phyloP scores from a whole-genome alignment of 208 protist species.

The Tritrichomonas foetus region DNA sequence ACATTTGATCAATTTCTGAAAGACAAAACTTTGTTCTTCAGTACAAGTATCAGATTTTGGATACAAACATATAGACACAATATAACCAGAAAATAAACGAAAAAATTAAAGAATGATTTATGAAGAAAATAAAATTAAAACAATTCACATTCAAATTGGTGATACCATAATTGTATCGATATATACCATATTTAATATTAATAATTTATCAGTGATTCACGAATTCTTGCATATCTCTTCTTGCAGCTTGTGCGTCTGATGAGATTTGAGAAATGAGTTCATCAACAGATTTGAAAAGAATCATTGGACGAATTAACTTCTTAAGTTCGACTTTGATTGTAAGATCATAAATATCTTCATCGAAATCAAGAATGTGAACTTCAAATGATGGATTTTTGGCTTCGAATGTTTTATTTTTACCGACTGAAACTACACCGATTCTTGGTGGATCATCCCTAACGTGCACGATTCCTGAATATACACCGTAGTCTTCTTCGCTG shows the following conservation, averaged over 20 bases:
- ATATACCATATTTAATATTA: too few relatives aligned
- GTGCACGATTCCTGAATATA: background rate
- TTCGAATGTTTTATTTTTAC: background rate
- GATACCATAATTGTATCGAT: too few relatives aligned
- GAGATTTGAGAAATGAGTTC: background rate
- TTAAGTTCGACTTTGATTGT: background rate
- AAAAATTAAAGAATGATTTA: too few relatives aligned
- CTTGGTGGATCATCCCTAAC: background rate
- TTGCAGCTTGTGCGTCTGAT: background rate
- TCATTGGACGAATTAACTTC: background rate
- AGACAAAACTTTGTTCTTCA: too few relatives aligned
- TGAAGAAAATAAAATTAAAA: too few relatives aligned
- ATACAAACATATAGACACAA: too few relatives aligned
- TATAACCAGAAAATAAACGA: too few relatives aligned
- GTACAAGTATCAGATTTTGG: too few relatives aligned
- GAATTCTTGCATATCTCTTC: too few relatives aligned
- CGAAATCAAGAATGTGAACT: constrained; percentile 14
- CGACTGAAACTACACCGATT: background rate
- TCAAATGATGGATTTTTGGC: constrained; percentile 4
- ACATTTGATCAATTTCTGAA: too few relatives aligned
- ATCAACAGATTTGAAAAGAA: background rate
- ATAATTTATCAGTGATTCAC: too few relatives aligned
- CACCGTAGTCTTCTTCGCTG: background rate
- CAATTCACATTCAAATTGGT: too few relatives aligned
- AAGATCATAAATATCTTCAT: constrained; percentile 9